Base-by-base conservation (phyloP, 2,329 filamentous ascomycete species). In the Phialophora verrucosa region DNA sequence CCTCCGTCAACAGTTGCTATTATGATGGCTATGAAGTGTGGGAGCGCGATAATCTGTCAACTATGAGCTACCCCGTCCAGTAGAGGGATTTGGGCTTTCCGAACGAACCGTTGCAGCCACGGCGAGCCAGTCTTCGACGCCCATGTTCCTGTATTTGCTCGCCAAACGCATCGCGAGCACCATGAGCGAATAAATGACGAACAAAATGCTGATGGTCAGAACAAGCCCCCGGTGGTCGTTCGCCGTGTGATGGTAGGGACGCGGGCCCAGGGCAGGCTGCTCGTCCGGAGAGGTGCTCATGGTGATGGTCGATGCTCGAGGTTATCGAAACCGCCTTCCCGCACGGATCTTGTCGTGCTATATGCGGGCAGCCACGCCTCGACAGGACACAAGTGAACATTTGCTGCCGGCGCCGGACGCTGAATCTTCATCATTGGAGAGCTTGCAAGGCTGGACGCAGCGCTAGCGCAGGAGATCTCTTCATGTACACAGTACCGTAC, bases 91-190 rank as follows among this genome's bases (percentile, higher is more conserved):
- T 7, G 38, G 14, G 7, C 14, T 47, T 44, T 14, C 47, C 47
- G 31, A 53, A 67, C 58, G 17, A 44, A 65, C 67, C 7, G 64
- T 67, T 10, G 62, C 65, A 25, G 42, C 54, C 35, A 69, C 54
- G n/a, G 67, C 54, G 23, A 69, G 56, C 62, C 63, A 65, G 53
- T 70, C 68, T 35, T 70, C 68, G 14, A 68, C 10, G 4, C 62
- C 68, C 55, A 70, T 70, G 6, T 60, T 63, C 14, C 56, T 60
- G 53, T 62, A 55, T 27, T 59, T 67, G 38, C n/a, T 56, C 14
- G 53, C 59, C 27, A 67, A 29, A n/a, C 68, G 65, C 62, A 70
- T 65, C 6, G n/a, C 65, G 23, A 70, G 49, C 7, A 68, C 53
- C 68, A 70, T 59, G 58, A 54, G 49, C 25, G 62, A 60, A 53